Evolutionary conservation across 2,329 filamentous ascomycete species (phyloP), one percentile per base, ranked within the genome.

Genomic region (Fusarium incarnatum): DNA sequence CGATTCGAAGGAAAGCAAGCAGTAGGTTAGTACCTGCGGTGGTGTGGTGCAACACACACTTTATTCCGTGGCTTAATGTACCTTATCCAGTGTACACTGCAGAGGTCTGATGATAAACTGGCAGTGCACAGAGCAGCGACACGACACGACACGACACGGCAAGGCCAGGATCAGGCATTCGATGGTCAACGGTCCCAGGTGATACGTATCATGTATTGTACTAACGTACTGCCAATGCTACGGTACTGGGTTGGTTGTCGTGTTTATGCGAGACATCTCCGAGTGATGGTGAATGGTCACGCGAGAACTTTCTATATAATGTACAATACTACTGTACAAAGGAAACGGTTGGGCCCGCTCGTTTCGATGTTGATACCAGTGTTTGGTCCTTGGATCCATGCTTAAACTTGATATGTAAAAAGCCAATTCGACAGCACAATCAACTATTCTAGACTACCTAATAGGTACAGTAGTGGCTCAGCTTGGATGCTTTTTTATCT

Each of bases 211-310:
- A n/a, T 37, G 34, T 11, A 11, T 11, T 11, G 23, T 13, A 46
- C 44, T 27, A 37, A 37, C 23, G 9, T 15, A 37, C 34, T 50
- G 30, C 16, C 48, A 37, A 27, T 50, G 30, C 30, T 52, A 52
- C 40, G 25, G 23, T 41, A 40, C 22, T 22, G 28, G 27, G 34
- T 48, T 56, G 15, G 27, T 32, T n/a, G n/a, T 40, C 12, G 44
- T 46, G 25, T 37, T 37, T 23, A 61, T 48, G 60, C 46, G 47
- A 59, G 27, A 47, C 62, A 34, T 47, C 16, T 64, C 52, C 46
- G 46, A 41, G 18, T 25, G 18, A 34, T 37, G n/a, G 32, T 7
- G 34, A 37, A 41, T 49, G 25, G 50, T 70, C 48, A 62, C 50
- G 47, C 40, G 50, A 54, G 52, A 40, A 32, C 40, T 46, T 44